Percentiles rank a stretch among this genome's conserved stretches.
phyloP scores from a whole-genome alignment of 805 yeast genomes.

The Starmerella sirachaensis region DNA sequence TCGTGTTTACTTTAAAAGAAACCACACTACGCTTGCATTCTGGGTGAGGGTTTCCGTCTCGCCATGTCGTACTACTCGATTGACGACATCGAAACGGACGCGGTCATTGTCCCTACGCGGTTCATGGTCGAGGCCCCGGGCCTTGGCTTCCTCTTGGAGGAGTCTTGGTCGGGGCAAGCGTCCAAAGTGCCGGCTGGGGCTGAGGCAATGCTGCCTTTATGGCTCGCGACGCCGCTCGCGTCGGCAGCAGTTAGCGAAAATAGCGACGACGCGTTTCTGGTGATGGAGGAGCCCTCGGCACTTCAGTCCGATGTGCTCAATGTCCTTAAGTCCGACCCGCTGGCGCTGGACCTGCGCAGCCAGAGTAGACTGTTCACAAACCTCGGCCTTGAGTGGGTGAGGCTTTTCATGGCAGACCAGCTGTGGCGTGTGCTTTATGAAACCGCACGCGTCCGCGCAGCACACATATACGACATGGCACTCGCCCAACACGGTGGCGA shows the following conservation, averaged over 20 bases:
- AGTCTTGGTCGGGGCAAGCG: background rate
- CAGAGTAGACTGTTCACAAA: slow-evolving; percentile 56
- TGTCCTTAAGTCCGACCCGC: slow-evolving; percentile 67
- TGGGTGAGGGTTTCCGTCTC: no score
- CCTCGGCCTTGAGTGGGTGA: slow-evolving; percentile 66
- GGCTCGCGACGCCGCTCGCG: slow-evolving; percentile 78
- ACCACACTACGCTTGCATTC: no score
- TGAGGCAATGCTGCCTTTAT: slow-evolving; percentile 60
- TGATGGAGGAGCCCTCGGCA: slow-evolving; percentile 59
- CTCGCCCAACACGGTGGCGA: slow-evolving; percentile 35
- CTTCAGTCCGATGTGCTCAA: slow-evolving; percentile 55
- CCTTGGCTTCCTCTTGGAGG: slow-evolving; percentile 68
- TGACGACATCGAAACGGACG: slow-evolving; percentile 30
- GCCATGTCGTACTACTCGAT: slow-evolving; percentile 25
- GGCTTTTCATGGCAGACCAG: slow-evolving; percentile 53
- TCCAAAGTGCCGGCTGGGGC: slow-evolving; percentile 12
- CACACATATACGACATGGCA: slow-evolving; percentile 62
- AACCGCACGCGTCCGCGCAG: slow-evolving; percentile 53
- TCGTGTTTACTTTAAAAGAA: no score
- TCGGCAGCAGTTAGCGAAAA: slow-evolving; percentile 31
- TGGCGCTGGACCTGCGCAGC: slow-evolving; percentile 52
- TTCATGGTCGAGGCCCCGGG: slow-evolving; percentile 74
- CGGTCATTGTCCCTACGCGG: slow-evolving; percentile 57
- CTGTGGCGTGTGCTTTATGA: slow-evolving; percentile 39
- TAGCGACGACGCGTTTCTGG: slow-evolving; percentile 41